These are phyloP conservation scores for Carex kokanica DNA, from an alignment of 176 grass and related monocot species.

Conservation along the genomic window DNA sequence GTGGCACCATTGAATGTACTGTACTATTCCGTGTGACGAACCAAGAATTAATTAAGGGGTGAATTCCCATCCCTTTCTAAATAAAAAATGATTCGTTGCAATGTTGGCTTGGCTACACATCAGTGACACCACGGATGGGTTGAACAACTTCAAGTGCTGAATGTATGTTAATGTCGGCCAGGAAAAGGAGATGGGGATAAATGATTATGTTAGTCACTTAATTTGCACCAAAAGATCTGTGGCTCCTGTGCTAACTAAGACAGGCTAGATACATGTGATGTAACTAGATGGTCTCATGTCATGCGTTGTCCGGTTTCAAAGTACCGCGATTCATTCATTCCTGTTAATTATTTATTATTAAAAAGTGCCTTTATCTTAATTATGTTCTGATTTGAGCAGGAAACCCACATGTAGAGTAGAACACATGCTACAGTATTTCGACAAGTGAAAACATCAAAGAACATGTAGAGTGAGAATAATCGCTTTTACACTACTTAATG, in stretches of 20 bases:
- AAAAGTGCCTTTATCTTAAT: not conserved
- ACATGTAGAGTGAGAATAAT: not conserved
- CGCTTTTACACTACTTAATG: no score
- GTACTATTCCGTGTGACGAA: not conserved
- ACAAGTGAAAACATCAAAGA: not conserved
- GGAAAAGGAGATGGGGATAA: not conserved
- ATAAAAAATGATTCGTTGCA: not conserved
- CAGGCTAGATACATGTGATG: not conserved
- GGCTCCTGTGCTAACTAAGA: conserved; percentile 8
- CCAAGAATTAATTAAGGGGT: not conserved
- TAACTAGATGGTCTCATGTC: not conserved
- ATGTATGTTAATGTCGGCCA: conserved; percentile 13
- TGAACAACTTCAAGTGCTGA: not conserved
- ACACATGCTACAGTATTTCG: not conserved
- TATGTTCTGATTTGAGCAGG: not conserved
- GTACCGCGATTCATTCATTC: not conserved
- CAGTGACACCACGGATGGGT: not conserved
- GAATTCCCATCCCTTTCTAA: not conserved
- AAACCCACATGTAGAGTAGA: not conserved
- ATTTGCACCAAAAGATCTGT: not conserved
- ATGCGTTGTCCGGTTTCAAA: not conserved
- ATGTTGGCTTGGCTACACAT: not conserved
- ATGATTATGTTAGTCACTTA: not conserved
- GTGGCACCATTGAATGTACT: not conserved
- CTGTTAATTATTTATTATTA: not conserved